Base-by-base conservation (phyloP, 169 alveolate genomes). In the Fabrea salina region DNA sequence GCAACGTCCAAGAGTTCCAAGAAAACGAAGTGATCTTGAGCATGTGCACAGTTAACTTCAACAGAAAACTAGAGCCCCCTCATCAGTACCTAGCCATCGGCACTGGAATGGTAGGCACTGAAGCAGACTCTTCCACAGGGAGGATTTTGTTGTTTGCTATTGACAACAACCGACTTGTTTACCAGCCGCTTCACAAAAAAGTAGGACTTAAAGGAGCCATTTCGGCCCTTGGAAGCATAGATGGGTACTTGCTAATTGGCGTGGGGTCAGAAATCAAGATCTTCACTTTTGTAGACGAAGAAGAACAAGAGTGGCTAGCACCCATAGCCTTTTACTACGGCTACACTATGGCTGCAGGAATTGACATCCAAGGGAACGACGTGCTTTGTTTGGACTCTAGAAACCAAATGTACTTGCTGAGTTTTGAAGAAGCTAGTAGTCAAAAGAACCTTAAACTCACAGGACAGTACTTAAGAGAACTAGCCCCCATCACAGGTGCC, bases 311-410 rank as follows among this genome's bases (percentile, higher is more conserved):
- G 25, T 70, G 66, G 49, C 68, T 70, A 4, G 79, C 41, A 66
- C 79, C 79, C 2, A 49, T 70, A 43, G 70, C 79, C 25, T 70
- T 70, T 70, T 70, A 70, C 35, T 70, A 70, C 35, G 79, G 79
- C 2, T 70, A 70, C 35, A 70, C 67, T 0, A 70, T 70, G 79
- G 22, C 79, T 27, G 49, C 67, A 22, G 79, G 79, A 2, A 41
- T 70, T 19, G 79, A 70, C 35, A 30, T 50, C 1, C 35, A 70
- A 5, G 35, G 35, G 4, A 13, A 25, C 13, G 13, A 47, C 37
- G 39, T 70, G 13, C 27, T 70, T 25, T 47, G 59, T 49, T 32
- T 66, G n/a, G 79, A 70, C 32, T 47, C 79, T 70, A 19, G 41
- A 30, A 50, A 70, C 27, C 66, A 47, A 49, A 47, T 70, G 66